Evolutionary conservation across 306 rosid species (phyloP), one percentile per base, ranked within the genome.

Genomic region (Cicer yamashitae): DNA sequence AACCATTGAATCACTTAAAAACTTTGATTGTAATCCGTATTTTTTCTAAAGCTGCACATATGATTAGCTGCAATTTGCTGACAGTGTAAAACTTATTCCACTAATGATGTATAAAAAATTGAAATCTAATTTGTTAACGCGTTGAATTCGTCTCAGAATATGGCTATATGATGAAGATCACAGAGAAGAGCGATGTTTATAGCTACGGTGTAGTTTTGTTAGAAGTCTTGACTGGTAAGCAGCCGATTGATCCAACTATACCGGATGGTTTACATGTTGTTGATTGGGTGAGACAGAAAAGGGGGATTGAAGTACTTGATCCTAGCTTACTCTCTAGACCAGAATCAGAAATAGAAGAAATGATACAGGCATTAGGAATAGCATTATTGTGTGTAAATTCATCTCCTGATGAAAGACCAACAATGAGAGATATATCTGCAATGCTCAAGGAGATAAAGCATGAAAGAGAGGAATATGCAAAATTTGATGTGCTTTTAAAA

Each of bases 241-340:
- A 91, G 84, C 97, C 97, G 5, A 94, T 94, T 30, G 98, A 94
- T 84, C 98, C 98, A n/a, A 94, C 96, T 0, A 91, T 91, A 59
- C 93, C 97, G 0, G 97, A 90, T 1, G 97, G 97, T 10, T 78
- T 85, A 60, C 97, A 94, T 71, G 83, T 94, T 5, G 98, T 90
- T 73, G 97, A 94, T 77, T 94, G 97, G 98, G 98, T 94, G 85
- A 89, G 87, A 68, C 90, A 82, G 79, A 91, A 65, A 60, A 84
- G 87, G 18, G 91, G 91, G 17, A 67, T 83, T 58, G 98, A 87
- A 77, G 96, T 94, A 4, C 88, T 94, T 51, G 98, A 94, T 56
- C 79, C 76, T 0, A 84, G 84, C 79, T 78, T 91, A 62, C 86
- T 89, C 5, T 85, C 91, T 1, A 89, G 96, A 73, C 87, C 96